Evolutionary conservation across 495 filamentous ascomycete genomes (phyloP).

Genomic region (Jackrogersella multiformis): DNA sequence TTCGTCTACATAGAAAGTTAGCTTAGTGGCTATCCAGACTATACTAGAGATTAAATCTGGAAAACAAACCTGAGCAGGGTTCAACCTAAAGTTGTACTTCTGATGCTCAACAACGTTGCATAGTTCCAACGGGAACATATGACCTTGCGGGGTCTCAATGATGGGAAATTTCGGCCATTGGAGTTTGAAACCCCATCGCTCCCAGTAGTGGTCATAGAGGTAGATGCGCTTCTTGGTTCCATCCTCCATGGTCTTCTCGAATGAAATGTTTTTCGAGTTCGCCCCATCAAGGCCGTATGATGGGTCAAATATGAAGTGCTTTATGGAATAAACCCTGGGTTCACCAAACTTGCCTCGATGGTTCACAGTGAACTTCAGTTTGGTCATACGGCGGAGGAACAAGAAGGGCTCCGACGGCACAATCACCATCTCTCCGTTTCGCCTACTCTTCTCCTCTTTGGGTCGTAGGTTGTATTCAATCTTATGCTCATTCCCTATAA

Average conservation of each 20-base stretch:
- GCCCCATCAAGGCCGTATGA: slow-evolving; percentile 51
- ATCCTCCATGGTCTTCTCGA: slow-evolving; percentile 64
- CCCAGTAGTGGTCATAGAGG: slow-evolving; percentile 72
- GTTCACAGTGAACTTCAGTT: slow-evolving; percentile 71
- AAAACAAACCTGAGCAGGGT: slow-evolving; percentile 60
- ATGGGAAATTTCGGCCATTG: slow-evolving; percentile 66
- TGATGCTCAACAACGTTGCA: slow-evolving; percentile 67
- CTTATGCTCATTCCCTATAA: slow-evolving; percentile 2
- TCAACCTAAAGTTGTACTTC: slow-evolving; percentile 81
- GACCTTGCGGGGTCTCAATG: slow-evolving; percentile 72
- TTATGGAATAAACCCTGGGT: slow-evolving; percentile 68
- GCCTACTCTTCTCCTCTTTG: neutral
- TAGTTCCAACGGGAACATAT: slow-evolving; percentile 81
- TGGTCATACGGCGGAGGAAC: slow-evolving; percentile 65
- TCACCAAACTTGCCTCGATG: slow-evolving; percentile 62
- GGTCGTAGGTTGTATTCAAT: neutral
- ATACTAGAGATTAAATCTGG: neutral
- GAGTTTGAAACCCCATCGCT: slow-evolving; percentile 69
- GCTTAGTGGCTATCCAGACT: slow-evolving; percentile 36
- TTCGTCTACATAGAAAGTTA: slow-evolving; percentile 58
- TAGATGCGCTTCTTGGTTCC: slow-evolving; percentile 55
- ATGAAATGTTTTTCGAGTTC: slow-evolving; percentile 64
- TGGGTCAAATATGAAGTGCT: slow-evolving; percentile 58
- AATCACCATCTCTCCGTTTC: neutral
- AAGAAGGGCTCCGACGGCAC: slow-evolving; percentile 54